A percentile compares a stretch with the other conserved stretches of the same genome.
Evolutionary conservation across 1,284 basidiomycete genomes (phyloP).

Genomic region (Cystobasidium pallidum): DNA sequence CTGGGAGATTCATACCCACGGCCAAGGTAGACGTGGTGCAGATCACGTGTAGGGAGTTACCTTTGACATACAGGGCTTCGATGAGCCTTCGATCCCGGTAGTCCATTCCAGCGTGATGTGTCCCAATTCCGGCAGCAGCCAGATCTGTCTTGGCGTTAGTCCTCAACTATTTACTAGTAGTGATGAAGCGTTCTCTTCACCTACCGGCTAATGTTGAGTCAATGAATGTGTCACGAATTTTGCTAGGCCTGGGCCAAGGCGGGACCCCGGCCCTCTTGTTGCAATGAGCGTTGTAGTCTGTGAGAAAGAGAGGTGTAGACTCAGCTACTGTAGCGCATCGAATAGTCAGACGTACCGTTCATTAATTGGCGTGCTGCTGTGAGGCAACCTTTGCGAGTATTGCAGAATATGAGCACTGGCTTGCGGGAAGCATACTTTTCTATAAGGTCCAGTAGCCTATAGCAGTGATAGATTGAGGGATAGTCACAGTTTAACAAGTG

Average conservation of each 20-base stretch:
- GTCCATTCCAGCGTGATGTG: slow-evolving; percentile 84
- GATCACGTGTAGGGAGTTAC: slow-evolving; percentile 65
- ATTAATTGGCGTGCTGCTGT: slow-evolving; percentile 72
- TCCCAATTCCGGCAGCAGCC: slow-evolving; percentile 67
- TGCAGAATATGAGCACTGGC: slow-evolving; percentile 80
- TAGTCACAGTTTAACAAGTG: neutral
- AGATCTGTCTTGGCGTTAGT: slow-evolving; percentile 41
- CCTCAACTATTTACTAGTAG: slow-evolving; percentile 13
- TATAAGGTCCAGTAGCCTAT: slow-evolving; percentile 70
- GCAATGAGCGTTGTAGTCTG: slow-evolving; percentile 50
- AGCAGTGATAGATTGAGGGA: neutral
- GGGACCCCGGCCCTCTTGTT: slow-evolving; percentile 46
- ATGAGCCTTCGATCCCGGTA: slow-evolving; percentile 69
- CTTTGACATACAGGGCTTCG: slow-evolving; percentile 71
- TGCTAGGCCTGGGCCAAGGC: slow-evolving; percentile 31
- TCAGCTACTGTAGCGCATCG: slow-evolving; percentile 51
- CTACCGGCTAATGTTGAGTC: slow-evolving; percentile 10
- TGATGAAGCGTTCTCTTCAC: neutral
- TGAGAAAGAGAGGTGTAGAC: neutral
- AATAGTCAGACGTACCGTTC: slow-evolving; percentile 68
- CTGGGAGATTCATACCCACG: slow-evolving; percentile 77
- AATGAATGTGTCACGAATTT: neutral
- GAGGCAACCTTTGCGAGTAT: slow-evolving; percentile 74
- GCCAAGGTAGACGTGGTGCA: slow-evolving; percentile 71
- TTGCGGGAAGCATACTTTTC: slow-evolving; percentile 72